Base-by-base conservation (phyloP, 768 basidiomycete genomes). In the Inosperma sp. region DNA sequence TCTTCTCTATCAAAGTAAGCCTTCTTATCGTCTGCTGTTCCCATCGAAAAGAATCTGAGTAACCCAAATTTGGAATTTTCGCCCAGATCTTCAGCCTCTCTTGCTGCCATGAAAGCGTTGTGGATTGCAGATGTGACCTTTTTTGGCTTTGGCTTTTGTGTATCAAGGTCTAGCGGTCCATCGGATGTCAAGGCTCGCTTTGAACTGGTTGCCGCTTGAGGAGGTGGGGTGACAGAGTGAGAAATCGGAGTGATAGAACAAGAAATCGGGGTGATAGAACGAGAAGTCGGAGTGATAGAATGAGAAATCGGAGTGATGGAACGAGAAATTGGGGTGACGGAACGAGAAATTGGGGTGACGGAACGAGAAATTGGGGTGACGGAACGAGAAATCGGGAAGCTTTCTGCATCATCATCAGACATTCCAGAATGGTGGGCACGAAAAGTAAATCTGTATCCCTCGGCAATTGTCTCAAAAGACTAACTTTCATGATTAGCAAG, bases 1-100 rank as follows among this genome's bases (percentile, higher is more conserved):
- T 45, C 43, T 14, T 45, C 43, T 45, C 43, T 19, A 7, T 13
- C 43, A 45, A 42, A 42, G 41, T 42, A 42, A 1, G 41, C 41
- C 4, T 4, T 42, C 7, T 42, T 42, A 10, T 45, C 13, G 0
- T 22, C 0, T 21, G 43, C 29, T 6, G n/a, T 17, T 1, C 43
- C 43, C 5, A 3, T 29, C 29, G 29, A 45, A 5, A 30, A 30
- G 43, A 17, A 30, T 5, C 12, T 45, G 2, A 45, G 6, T 9
- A 29, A 4, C 1, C 4, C 17, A 21, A 21, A 10, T 31, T 27
- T 45, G 21, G 26, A 17, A 14, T 30, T 14, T 31, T 45, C 16
- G 13, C 29, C 43, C 3, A 45, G 43, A 21, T 45, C 26, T 22
- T 12, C 4, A 1, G 41, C n/a, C 2, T 27, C 41, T 6, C 13